Base-by-base conservation (phyloP, 2,329 filamentous ascomycete genomes). In the Neofusicoccum sp. region DNA sequence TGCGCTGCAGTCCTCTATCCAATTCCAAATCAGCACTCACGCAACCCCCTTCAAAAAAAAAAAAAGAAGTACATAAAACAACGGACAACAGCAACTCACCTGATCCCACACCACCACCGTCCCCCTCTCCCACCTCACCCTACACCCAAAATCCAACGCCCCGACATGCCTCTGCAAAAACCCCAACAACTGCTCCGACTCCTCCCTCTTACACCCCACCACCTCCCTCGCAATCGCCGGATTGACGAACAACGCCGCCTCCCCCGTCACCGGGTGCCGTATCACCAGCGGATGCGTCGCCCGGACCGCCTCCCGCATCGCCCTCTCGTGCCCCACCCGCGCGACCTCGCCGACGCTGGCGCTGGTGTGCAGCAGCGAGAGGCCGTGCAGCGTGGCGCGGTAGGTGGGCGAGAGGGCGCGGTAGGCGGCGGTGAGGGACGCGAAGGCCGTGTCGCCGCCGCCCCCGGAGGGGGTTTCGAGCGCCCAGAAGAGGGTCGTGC, bases 351-450 rank as follows among this genome's bases (percentile, higher is more conserved):
- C 51, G 36, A n/a, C 36, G 36, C 26, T 31, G 4, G 51, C 51
- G 36, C 36, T 43, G 28, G 51, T 56, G 51, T 56, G 38, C 20
- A 24, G 36, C 16, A 56, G 51, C 4, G 2, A 6, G 8, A 65
- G 53, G 2, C 62, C 31, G 30, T 62, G 62, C 31, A 65, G 60
- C 14, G 57, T 60, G 7, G 12, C 34, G 40, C 61, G 61, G 24
- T 60, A 51, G 20, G 54, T 38, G 5, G 44, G 49, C 34, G 63
- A 65, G n/a, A 65, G 62, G 4, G 54, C 54, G 40, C 30, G 31
- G 41, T 58, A 47, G 31, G 54, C 54, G 30, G 54, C 41, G 1
- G 54, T 58, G 7, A 47, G 40, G 7, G 54, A 58, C n/a, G 43
- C 16, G 43, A 45, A 58, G 40, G 33, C 30, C 30, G 54, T 58